Base-by-base conservation (phyloP, 2,329 filamentous ascomycete genomes). In the Triangularia verruculosa region DNA sequence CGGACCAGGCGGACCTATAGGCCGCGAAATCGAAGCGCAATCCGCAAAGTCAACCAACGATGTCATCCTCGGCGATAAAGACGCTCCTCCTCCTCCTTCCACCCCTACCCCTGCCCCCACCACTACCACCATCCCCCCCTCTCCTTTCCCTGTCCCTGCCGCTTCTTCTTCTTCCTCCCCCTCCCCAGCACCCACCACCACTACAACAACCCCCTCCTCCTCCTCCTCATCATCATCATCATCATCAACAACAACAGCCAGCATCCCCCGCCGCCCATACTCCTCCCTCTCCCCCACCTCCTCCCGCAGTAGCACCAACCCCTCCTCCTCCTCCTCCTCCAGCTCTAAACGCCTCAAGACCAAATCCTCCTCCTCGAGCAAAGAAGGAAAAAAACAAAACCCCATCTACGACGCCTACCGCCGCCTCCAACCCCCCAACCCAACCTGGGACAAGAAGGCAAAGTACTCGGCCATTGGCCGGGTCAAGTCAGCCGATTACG, bases 391-490 rank as follows among this genome's bases (percentile, higher is more conserved):
- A 11, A 47, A 47, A 12, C 71, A 79, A 59, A 75, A 84, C 72
- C 81, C 79, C 65, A 80, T 87, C 55, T 89, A 88, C 71, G 86
- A 89, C 71, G 84, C 80, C 68, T 89, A 89, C 74, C 82, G 86
- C 62, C 87, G 85, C 79, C 78, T 89, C 53, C 79, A 84, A 1
- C 83, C 82, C 8, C 86, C 86, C 0, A 74, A 82, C 9, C 76
- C 80, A 6, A 82, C 80, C 22, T 89, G 86, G 86, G 86, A 89
- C 70, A 79, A 78, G 63, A 87, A 86, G 74, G 80, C 82, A 28
- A 78, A 79, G 32, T 89, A 88, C 71, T 74, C 78, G 65, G 79
- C 85, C 22, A 84, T 89, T 63, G 86, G 86, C 4, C 82, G 80
- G 66, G 72, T 73, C 11, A 69, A 69, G 1, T 82, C 80, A 1